Conservation (phyloP, 176 grass and related monocot species). For the Triticum timopheevii region DNA sequence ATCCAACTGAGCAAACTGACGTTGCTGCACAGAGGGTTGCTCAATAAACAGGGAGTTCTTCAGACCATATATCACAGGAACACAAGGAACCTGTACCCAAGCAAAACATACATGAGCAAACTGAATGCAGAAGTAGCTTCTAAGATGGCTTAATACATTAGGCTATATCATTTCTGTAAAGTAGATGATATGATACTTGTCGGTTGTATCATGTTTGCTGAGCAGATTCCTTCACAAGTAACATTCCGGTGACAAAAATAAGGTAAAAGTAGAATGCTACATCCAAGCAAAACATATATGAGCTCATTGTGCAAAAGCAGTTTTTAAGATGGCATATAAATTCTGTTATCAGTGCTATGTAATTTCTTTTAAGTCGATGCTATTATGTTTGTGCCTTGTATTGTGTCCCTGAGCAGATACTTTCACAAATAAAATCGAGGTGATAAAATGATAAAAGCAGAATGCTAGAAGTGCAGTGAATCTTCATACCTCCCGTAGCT, state of each 20-base stretch:
- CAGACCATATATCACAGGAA: slow-evolving; percentile 24
- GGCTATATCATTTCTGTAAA: neutral
- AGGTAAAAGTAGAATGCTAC: neutral
- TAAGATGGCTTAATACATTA: neutral
- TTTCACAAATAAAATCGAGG: neutral
- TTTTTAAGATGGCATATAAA: neutral
- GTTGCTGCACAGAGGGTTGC: neutral
- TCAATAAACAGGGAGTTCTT: slow-evolving; percentile 23
- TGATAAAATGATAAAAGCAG: neutral
- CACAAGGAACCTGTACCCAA: neutral
- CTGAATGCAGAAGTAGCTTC: neutral
- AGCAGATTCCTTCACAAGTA: neutral
- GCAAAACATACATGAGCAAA: neutral
- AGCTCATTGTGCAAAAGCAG: neutral
- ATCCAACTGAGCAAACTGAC: slow-evolving; percentile 8
- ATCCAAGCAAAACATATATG: neutral
- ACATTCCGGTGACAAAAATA: neutral
- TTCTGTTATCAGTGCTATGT: neutral
- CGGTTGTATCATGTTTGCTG: neutral
- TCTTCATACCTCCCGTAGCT: neutral
- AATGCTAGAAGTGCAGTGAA: neutral
- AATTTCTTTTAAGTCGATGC: neutral
- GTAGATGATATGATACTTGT: neutral
- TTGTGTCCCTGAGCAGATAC: neutral
- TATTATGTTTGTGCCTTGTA: neutral